Base-by-base conservation (phyloP, 495 filamentous ascomycete species). In the Zalerion maritima region DNA sequence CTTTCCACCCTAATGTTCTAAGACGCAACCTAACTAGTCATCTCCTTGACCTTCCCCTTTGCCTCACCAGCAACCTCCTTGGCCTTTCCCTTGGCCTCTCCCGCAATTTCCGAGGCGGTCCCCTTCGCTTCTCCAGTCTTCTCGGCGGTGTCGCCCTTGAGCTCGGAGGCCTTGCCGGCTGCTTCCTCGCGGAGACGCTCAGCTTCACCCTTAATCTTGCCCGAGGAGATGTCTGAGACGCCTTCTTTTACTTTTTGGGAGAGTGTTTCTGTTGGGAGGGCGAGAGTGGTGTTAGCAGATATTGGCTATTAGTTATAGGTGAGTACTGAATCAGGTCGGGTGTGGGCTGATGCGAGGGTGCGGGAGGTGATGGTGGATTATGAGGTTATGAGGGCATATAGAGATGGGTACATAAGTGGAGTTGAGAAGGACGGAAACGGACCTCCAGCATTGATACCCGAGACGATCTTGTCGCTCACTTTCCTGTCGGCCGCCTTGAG, bases 391-490 rank as follows among this genome's bases (percentile, higher is more conserved):
- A 18, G n/a, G 10, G 13, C 9, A 17, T 29, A 3, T 20, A 14
- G 14, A 13, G 18, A 34, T 3, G 14, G 9, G 21, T 6, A 11
- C 13, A 23, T 13, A 16, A 15, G 13, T 14, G 28, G 24, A 27
- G 15, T 10, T 14, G 2, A 3, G 7, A 6, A 3, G 10, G 21
- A 9, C 14, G 21, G 5, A 3, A 15, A 56, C 63, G 24, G 50
- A 71, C 67, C 35, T 22, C 57, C 54, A 32, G 53, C 47, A 34
- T 69, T 55, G 44, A 71, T 71, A 9, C 64, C 64, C 29, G 66
- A 64, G 18, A 71, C 64, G 2, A 69, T 29, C 55, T 69, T 71
- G 37, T 69, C 60, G 11, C 53, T 51, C 13, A 71, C 60, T 34
- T 55, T 54, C 24, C 62, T 52, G 43, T 71, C 62, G 11, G 65